Base-by-base conservation (phyloP, 805 yeast species). In the Komagataella ulmi region DNA sequence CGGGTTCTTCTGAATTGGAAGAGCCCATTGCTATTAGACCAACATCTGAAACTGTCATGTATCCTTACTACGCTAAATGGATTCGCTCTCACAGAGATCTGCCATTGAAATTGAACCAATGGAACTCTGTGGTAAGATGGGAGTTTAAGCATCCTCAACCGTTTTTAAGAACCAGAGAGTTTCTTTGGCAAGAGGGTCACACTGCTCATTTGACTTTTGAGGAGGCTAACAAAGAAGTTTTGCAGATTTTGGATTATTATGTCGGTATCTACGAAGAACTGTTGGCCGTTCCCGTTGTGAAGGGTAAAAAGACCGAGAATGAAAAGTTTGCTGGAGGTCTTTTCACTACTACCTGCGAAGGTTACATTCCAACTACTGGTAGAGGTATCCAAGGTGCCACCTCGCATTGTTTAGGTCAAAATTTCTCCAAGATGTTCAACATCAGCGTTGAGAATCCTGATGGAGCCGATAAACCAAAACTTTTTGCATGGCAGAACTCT, bases 41-140 rank as follows among this genome's bases (percentile, higher is more conserved):
- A 64, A 93, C 99, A 44, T 90, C 97, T 18, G 99, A 93, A 71
- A 93, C 99, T 51, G 99, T 93, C 66, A 93, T 93, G 99, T 93
- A 93, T 69, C 99, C 99, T 55, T 95, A 93, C 81, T 93, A 91
- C 67, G 88, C 98, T 61, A 93, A 93, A 71, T 93, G 99, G 99
- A 85, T 93, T 64, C 85, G 97, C 71, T 90, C 98, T 30, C 95
- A 93, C 74, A 85, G 99, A 71, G 99, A 93, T 69, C 79, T 95
- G 66, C 99, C 99, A 55, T 76, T 93, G 71, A 87, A 86, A 64
- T 79, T 93, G 65, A 93, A 93, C 76, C 99, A 93, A 74, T 93
- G 99, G 99, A 95, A 95, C 75, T 90, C 97, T 17, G 99, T 93
- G 47, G 99, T 93, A 50, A 85, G 99, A 76, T 93, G 99, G 99